phyloP scores from a whole-genome alignment of 73 alveolate genomes.

The Paramecium caudatum region DNA sequence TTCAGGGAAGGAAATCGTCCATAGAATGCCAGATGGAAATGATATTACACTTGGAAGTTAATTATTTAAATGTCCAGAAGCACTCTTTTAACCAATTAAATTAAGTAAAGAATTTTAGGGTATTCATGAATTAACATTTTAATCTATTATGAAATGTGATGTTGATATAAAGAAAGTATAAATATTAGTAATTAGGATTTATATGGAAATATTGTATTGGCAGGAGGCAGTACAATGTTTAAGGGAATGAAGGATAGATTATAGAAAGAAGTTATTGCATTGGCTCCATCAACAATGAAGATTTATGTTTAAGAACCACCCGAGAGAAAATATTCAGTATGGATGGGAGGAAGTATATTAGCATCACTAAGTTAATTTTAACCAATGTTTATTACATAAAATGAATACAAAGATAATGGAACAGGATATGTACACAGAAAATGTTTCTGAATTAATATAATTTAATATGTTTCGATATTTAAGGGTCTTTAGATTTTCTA shows the following conservation, averaged over 20 bases:
- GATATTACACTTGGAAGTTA: slow-evolving; percentile 85
- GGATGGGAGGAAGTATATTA: slow-evolving; percentile 91
- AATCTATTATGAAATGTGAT: slow-evolving; percentile 96
- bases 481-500: slow-evolving; percentile 21
- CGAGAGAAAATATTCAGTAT: slow-evolving; percentile 89
- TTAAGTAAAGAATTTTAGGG: slow-evolving; percentile 86
- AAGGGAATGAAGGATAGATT: slow-evolving; percentile 88
- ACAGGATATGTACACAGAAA: slow-evolving; percentile 91
- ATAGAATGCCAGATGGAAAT: slow-evolving; percentile 92
- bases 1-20: slow-evolving; percentile 82
- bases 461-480: too few relatives aligned
- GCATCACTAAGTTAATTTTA: slow-evolving; percentile 80
- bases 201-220: slow-evolving; percentile 86
- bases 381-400: slow-evolving; percentile 83
- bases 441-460: slow-evolving; percentile 86
- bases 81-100: slow-evolving; percentile 87
- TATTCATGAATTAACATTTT: slow-evolving; percentile 91
- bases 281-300: slow-evolving; percentile 83
- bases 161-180: slow-evolving; percentile 88
- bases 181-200: slow-evolving; percentile 51
- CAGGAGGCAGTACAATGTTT: slow-evolving; percentile 93
- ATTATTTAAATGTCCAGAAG: slow-evolving; percentile 92
- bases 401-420: slow-evolving; percentile 90
- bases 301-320: slow-evolving; percentile 88
- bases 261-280: slow-evolving; percentile 85